phyloP scores from a whole-genome alignment of 805 yeast species.

The Wickerhamiella slavikovae region DNA sequence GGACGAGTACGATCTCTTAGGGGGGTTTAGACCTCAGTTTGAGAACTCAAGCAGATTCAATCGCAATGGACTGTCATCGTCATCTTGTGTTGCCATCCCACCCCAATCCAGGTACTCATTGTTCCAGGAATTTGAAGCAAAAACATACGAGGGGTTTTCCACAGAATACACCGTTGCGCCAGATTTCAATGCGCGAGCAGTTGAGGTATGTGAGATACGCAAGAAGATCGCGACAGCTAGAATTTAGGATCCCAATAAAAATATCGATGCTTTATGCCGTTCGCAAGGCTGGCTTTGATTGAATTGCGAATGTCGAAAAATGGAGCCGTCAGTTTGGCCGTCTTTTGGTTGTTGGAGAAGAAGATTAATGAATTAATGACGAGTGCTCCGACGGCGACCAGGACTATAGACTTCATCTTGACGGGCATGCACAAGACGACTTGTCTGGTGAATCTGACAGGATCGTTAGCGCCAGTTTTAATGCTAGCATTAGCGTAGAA shows the following conservation, averaged over 20 bases:
- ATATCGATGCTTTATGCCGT: constrained; percentile 31
- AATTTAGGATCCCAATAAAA: constrained; percentile 39
- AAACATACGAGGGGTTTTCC: no score
- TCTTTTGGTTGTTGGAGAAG: background rate
- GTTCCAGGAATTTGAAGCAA: constrained; percentile 52
- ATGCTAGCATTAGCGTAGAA: background rate
- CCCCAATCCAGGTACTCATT: constrained; percentile 25
- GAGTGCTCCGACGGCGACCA: background rate
- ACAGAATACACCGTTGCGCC: constrained; percentile 7
- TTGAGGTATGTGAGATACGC: constrained; percentile 38
- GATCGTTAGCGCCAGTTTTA: background rate
- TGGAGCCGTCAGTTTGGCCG: constrained; percentile 36
- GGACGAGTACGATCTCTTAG: no score
- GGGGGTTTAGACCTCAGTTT: no score
- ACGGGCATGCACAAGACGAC: background rate
- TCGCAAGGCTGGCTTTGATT: constrained; percentile 34
- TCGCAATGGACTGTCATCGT: no score
- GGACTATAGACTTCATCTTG: background rate
- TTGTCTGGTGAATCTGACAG: background rate
- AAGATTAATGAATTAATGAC: no score
- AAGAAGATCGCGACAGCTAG: constrained; percentile 46
- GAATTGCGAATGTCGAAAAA: constrained; percentile 39
- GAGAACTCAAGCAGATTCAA: no score
- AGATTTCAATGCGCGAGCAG: constrained; percentile 22
- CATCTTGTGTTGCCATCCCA: no score